A percentile compares a stretch with the other conserved stretches of the same genome.
Evolutionary conservation across 305 asterid species (phyloP).

Genomic region (Andrographis paniculata): DNA sequence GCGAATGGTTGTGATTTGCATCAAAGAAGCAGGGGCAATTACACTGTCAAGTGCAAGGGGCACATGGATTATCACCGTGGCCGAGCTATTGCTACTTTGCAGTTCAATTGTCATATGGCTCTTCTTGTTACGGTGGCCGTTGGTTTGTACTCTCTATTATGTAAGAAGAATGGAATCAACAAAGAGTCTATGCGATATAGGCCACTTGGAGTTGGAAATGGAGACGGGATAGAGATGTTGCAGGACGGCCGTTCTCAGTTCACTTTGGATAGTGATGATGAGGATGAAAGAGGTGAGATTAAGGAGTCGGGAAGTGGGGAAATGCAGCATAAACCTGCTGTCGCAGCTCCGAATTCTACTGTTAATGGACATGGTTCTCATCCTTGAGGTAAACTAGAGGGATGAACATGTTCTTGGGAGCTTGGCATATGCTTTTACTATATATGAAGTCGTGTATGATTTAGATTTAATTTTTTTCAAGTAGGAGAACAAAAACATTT

Average conservation of each 20-base stretch:
- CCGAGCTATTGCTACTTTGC: conserved; percentile 80
- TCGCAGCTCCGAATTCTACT: conserved; percentile 26
- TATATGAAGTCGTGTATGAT: conserved; percentile 18
- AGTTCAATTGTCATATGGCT: conserved; percentile 87
- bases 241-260: conserved; percentile 39
- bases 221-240: conserved; percentile 37
- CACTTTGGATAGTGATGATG: conserved; percentile 72
- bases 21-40: conserved; percentile 78
- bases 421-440: conserved; percentile 21
- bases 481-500: conserved; percentile 10
- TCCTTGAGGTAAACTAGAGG: conserved; percentile 33
- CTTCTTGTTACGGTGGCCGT: conserved; percentile 42
- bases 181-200: conserved; percentile 42
- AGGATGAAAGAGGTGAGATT: conserved; percentile 42
- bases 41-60: conserved; percentile 78
- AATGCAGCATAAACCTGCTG: conserved; percentile 57
- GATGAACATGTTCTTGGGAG: conserved; percentile 1
- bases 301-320: conserved; percentile 44
- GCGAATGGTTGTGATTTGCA: conserved; percentile 66
- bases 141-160: conserved; percentile 41
- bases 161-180: conserved; percentile 42
- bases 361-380: conserved; percentile 53
- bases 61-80: conserved; percentile 85
- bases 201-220: conserved; percentile 60
- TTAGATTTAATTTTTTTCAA: conserved; percentile 18